Percentiles rank a stretch among this genome's conserved stretches.
phyloP scores from a whole-genome alignment of 2,329 filamentous ascomycete species.

The Lachnellula arida region DNA sequence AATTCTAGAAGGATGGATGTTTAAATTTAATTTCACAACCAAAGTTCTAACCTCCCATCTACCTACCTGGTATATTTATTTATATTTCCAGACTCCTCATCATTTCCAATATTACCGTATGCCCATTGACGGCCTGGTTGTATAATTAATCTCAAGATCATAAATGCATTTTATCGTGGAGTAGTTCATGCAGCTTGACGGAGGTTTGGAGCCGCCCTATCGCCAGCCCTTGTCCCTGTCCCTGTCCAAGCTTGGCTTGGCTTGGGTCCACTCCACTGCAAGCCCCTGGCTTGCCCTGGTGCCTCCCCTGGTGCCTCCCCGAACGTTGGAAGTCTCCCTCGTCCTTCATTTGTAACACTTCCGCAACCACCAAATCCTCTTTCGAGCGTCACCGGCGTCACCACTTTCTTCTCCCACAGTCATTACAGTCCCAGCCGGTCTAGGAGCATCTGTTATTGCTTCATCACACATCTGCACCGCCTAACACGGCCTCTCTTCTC shows the following conservation, averaged over 20 bases:
- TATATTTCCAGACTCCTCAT: background rate
- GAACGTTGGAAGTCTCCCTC: background rate
- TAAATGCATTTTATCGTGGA: slow-evolving; percentile 2
- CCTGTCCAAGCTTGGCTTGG: slow-evolving; percentile 1
- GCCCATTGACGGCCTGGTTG: background rate
- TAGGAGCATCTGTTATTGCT: slow-evolving; percentile 4
- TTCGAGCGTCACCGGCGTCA: background rate
- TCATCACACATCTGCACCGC: background rate
- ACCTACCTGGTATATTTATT: background rate
- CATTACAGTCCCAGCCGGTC: slow-evolving; percentile 11
- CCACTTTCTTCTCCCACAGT: slow-evolving; percentile 4
- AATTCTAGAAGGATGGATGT: too few relatives aligned
- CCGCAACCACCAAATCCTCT: slow-evolving; percentile 2
- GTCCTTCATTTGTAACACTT: background rate
- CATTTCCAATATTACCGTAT: background rate
- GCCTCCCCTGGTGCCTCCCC: background rate
- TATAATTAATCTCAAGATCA: slow-evolving; percentile 1
- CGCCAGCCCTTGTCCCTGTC: background rate
- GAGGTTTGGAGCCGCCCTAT: background rate
- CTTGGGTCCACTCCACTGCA: too few relatives aligned
- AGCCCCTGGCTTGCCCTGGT: background rate
- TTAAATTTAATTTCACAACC: background rate
- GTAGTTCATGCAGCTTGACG: background rate
- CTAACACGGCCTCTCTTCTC: background rate
- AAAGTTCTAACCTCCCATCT: background rate